Conservation (phyloP, 2,329 filamentous ascomycete genomes). For the Emergomyces pasteurianus region DNA sequence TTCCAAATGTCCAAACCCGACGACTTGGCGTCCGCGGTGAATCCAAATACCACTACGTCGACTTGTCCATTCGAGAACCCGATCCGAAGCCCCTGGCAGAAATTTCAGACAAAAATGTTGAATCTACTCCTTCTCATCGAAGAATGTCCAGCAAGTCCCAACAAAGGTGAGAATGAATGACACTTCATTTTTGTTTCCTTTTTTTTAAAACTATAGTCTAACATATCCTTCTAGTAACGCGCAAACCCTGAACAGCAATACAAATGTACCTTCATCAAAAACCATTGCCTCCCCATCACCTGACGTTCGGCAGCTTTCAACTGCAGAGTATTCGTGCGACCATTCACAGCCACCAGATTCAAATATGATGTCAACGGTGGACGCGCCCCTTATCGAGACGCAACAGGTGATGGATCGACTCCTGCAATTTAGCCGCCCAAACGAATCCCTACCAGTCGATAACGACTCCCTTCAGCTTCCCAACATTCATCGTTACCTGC, state of each 20-base stretch:
- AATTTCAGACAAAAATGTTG: neutral
- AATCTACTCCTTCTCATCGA: neutral
- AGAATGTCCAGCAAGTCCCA: conserved; percentile 14
- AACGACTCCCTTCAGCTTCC: conserved; percentile 69
- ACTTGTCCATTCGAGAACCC: conserved; percentile 36
- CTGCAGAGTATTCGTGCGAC: neutral
- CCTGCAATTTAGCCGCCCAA: conserved; percentile 26
- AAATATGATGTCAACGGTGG: neutral
- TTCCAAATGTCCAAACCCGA: conserved; percentile 86
- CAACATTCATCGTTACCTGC: conserved; percentile 71
- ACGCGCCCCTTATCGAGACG: conserved; percentile 14
- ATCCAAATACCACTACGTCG: conserved; percentile 90
- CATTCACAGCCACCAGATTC: neutral
- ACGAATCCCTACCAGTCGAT: conserved; percentile 35
- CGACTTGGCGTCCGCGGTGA: conserved; percentile 86
- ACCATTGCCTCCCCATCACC: neutral
- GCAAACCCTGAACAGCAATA: neutral
- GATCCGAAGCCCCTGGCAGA: conserved; percentile 25
- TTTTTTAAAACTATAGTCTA: neutral
- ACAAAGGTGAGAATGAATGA: conserved; percentile 7
- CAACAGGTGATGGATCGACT: conserved; percentile 30
- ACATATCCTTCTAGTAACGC: neutral
- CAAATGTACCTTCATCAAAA: neutral
- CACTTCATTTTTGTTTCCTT: neutral
- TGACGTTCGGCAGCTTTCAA: neutral